phyloP scores from a whole-genome alignment of 768 basidiomycete genomes.

The Pisolithus tinctorius region DNA sequence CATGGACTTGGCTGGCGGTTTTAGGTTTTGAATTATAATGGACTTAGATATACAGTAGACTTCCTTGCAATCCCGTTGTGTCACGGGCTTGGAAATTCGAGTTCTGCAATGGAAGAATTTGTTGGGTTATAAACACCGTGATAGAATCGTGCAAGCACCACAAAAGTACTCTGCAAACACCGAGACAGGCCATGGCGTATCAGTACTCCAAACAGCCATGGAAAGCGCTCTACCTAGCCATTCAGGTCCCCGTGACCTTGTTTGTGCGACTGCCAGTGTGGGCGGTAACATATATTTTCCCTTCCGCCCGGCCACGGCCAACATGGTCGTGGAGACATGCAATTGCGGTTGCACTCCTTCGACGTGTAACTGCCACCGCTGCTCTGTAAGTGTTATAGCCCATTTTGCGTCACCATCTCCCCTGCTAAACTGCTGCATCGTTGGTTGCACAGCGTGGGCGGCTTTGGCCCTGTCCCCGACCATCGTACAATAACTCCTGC shows the following conservation, averaged over 20 bases:
- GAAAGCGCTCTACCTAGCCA: constrained; percentile 42
- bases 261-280: constrained; percentile 45
- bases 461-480: constrained; percentile 4
- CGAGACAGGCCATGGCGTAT: neutral
- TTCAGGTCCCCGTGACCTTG: constrained; percentile 32
- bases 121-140: too few species aligned
- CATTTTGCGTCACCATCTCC: neutral
- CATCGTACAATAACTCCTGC: constrained; percentile 9
- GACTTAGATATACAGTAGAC: too few species aligned
- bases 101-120: too few species aligned
- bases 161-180: too few species aligned
- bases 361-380: constrained; percentile 19
- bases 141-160: too few species aligned
- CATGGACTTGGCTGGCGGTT: constrained; percentile 59
- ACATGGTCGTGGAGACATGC: constrained; percentile 41
- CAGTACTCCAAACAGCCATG: constrained; percentile 33
- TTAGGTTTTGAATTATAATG: constrained; percentile 34
- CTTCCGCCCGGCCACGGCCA: constrained; percentile 34
- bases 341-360: constrained; percentile 31
- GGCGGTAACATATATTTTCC: constrained; percentile 30
- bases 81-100: too few species aligned
- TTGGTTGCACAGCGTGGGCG: neutral
- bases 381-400: constrained; percentile 11
- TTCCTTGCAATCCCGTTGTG: too few species aligned
- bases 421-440: neutral